Evolutionary conservation across 805 yeast species (phyloP).

Genomic region (Lipomyces chichibuensis): DNA sequence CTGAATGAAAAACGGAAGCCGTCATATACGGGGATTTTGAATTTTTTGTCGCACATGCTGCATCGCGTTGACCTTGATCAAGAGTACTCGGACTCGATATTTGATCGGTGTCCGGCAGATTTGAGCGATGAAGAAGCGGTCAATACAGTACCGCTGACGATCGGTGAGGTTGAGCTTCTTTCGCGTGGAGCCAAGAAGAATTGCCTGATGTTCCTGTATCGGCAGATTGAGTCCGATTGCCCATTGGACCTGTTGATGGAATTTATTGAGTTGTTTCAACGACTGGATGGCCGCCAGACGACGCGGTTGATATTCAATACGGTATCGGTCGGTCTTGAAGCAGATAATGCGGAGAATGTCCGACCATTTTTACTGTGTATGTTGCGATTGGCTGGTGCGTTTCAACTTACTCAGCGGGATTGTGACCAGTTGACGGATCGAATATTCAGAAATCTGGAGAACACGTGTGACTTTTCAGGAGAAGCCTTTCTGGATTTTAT

Average conservation of each 20-base stretch:
- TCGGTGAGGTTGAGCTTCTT: conserved; percentile 9
- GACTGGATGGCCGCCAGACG: conserved; percentile 1
- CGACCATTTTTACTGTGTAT: conserved; percentile 8
- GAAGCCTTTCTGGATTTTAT: conserved; percentile 15
- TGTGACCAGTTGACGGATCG: conserved; percentile 10
- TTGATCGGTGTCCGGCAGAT: conserved; percentile 10
- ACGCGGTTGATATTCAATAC: conserved; percentile 15
- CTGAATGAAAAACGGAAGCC: conserved; percentile 7
- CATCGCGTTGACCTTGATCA: conserved; percentile 8
- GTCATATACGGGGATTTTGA: conserved; percentile 13
- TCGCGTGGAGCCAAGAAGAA: conserved; percentile 10
- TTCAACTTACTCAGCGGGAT: conserved; percentile 7
- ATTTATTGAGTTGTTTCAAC: conserved; percentile 8
- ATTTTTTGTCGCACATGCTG: conserved; percentile 5
- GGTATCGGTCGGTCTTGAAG: conserved; percentile 4
- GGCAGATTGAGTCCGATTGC: conserved; percentile 10
- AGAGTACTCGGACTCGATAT: neutral
- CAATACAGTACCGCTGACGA: conserved; percentile 6
- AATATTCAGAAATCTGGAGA: conserved; percentile 9
- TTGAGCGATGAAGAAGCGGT: conserved; percentile 2
- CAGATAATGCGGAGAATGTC: conserved; percentile 1
- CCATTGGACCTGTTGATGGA: conserved; percentile 11
- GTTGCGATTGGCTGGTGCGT: neutral
- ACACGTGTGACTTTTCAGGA: conserved; percentile 9
- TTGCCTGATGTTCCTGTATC: conserved; percentile 4